phyloP scores from a whole-genome alignment of 2,329 filamentous ascomycete species.

The Emericellopsis cladophorae region DNA sequence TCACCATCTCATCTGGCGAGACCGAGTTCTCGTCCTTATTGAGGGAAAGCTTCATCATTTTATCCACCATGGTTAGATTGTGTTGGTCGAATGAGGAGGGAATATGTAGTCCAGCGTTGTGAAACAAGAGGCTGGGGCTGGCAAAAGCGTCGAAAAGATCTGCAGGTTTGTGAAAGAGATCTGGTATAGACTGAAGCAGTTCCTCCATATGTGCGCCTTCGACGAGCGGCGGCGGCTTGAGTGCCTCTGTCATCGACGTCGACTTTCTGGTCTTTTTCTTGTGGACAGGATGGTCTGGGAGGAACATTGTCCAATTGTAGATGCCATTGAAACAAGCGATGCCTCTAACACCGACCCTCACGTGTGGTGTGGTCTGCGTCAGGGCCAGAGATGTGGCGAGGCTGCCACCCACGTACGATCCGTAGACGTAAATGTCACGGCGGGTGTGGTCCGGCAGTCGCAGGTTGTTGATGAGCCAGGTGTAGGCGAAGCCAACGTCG shows the following conservation, averaged over 20 bases:
- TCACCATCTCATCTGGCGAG: slow-evolving; percentile 1
- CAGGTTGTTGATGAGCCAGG: slow-evolving; percentile 35
- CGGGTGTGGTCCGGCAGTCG: slow-evolving; percentile 18
- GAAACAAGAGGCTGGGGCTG: slow-evolving; percentile 46
- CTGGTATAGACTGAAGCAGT: slow-evolving; percentile 14
- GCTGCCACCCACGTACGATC: slow-evolving; percentile 43
- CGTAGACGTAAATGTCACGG: slow-evolving; percentile 33
- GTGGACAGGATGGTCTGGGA: slow-evolving; percentile 38
- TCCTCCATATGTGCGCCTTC: background rate
- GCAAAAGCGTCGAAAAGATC: slow-evolving; percentile 48
- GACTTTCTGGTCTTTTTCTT: slow-evolving; percentile 6
- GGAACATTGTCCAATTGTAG: slow-evolving; percentile 52
- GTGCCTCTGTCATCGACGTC: slow-evolving; percentile 7
- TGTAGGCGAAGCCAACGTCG: slow-evolving; percentile 40
- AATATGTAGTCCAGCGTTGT: slow-evolving; percentile 31
- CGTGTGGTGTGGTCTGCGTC: slow-evolving; percentile 35
- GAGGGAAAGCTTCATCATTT: background rate
- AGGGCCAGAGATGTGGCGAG: slow-evolving; percentile 44
- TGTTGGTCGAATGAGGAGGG: slow-evolving; percentile 27
- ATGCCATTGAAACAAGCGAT: slow-evolving; percentile 46
- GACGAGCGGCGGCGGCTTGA: background rate
- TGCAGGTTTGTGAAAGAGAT: slow-evolving; percentile 33
- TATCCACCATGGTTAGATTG: slow-evolving; percentile 7
- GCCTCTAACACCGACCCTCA: slow-evolving; percentile 34
- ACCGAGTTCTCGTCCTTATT: background rate